Evolutionary conservation across 2,329 filamentous ascomycete species (phyloP).

Genomic region (Sporothrix humicola): DNA sequence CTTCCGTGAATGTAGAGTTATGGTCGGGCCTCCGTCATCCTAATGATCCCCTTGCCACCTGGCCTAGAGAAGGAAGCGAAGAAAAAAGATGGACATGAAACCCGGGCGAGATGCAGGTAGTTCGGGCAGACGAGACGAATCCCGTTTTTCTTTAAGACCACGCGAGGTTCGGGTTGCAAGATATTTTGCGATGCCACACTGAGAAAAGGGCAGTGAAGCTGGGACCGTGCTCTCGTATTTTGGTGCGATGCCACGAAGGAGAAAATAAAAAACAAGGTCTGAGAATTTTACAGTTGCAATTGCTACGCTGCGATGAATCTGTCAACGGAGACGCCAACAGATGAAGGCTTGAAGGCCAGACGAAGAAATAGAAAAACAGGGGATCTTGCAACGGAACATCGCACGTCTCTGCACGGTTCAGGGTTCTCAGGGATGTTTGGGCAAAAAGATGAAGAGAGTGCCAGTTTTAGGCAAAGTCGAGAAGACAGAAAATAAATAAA

Average conservation of each 20-base stretch:
- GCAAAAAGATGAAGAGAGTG: background rate
- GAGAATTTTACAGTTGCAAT: background rate
- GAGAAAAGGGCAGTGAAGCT: background rate
- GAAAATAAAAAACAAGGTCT: conserved; percentile 10
- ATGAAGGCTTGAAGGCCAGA: background rate
- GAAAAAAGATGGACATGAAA: conserved; percentile 1
- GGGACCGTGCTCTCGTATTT: conserved; percentile 12
- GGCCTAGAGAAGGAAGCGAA: background rate
- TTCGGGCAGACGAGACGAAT: background rate
- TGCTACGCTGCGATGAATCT: conserved; percentile 18
- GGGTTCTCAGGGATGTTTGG: background rate
- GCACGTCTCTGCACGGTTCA: background rate
- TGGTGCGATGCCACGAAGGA: background rate
- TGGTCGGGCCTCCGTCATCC: background rate
- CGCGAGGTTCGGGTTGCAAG: background rate
- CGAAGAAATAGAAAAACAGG: background rate
- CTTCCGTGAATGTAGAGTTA: background rate
- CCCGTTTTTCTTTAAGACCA: background rate
- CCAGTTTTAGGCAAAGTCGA: background rate
- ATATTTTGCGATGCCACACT: background rate
- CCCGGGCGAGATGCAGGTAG: background rate
- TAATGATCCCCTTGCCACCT: conserved; percentile 3
- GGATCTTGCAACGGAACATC: background rate
- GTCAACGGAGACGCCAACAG: background rate
- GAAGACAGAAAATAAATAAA: background rate